Evolutionary conservation across 805 yeast genomes (phyloP).

Genomic region (Metschnikowia borealis): DNA sequence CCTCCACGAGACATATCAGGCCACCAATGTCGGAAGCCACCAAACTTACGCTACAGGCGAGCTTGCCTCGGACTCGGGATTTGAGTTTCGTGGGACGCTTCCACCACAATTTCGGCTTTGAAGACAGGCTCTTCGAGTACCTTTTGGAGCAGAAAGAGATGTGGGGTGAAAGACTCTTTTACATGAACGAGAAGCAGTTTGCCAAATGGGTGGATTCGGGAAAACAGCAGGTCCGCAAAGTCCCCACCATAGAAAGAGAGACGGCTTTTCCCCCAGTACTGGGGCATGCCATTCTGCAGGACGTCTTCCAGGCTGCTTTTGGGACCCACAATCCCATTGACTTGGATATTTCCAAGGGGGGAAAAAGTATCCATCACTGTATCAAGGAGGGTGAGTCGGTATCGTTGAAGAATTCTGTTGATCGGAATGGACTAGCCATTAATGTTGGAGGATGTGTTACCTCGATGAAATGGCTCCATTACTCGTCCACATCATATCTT

Average conservation of each 20-base stretch:
- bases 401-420: constrained; percentile 14
- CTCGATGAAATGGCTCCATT: constrained; percentile 49
- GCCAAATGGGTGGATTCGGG: constrained; percentile 15
- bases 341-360: constrained; percentile 17
- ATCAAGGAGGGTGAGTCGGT: constrained; percentile 6
- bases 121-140: constrained; percentile 39
- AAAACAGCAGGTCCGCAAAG: constrained; percentile 11
- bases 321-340: constrained; percentile 12
- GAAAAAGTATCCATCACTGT: not conserved
- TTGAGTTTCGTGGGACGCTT: constrained; percentile 25
- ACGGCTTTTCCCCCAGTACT: constrained; percentile 14
- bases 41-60: constrained; percentile 14
- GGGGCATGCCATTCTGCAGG: constrained; percentile 10
- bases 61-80: constrained; percentile 15
- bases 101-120: constrained; percentile 45
- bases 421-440: constrained; percentile 36
- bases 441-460: constrained; percentile 53
- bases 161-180: constrained; percentile 49
- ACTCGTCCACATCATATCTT: constrained; percentile 27
- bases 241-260: constrained; percentile 1
- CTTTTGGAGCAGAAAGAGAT: constrained; percentile 43
- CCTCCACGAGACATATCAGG: too few relatives aligned
- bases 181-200: constrained; percentile 32
- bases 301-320: constrained; percentile 22
- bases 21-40: constrained; percentile 11